Base-by-base conservation (phyloP, 75 land plant species). In the Selaginella tamariscina region DNA sequence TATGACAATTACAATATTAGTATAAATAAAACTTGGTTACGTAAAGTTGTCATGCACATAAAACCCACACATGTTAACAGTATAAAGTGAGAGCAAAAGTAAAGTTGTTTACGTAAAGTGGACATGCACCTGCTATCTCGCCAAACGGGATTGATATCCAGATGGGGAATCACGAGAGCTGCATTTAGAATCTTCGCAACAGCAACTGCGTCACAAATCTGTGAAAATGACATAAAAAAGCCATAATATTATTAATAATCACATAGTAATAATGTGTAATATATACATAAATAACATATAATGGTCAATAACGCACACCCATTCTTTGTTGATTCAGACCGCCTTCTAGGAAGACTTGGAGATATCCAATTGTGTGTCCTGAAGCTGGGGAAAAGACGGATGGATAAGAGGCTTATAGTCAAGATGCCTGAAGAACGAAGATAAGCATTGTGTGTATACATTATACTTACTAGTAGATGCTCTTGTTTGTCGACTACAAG, bases 151-250 rank as follows among this genome's bases (percentile, higher is more conserved):
- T 91, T 91, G 31, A 84, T 81, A 78, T 91, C 97, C 72, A 91
- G 79, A 32, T 91, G 73, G 32, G 97, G 97, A 57, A 91, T 80
- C 0, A 91, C 72, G 56, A 91, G 86, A 2, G 87, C 88, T 32
- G 89, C 93, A 75, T 89, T 89, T 67, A 91, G 72, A 31, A 91
- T 82, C 72, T 84, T 91, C 44, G 97, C 89, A 71, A 91, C 84
- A 67, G 94, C 97, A 73, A 91, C 93, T 30, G 97, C 97, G 81
- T 91, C 97, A 82, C 97, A 91, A 39, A 91, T 79, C 97, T 91
- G 78, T 23, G 55, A 54, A 30, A 22, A 24, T 68, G 65, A 32
- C 54, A 69, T 70, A 33, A 54, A 67, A n/a, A 59, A 5, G 62
- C 26, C 21, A 24, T n/a, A 27, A 2, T 2, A 57, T 30, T 22